phyloP scores from a whole-genome alignment of 169 alveolate genomes.

The Cryptosporidium ubiquitum region DNA sequence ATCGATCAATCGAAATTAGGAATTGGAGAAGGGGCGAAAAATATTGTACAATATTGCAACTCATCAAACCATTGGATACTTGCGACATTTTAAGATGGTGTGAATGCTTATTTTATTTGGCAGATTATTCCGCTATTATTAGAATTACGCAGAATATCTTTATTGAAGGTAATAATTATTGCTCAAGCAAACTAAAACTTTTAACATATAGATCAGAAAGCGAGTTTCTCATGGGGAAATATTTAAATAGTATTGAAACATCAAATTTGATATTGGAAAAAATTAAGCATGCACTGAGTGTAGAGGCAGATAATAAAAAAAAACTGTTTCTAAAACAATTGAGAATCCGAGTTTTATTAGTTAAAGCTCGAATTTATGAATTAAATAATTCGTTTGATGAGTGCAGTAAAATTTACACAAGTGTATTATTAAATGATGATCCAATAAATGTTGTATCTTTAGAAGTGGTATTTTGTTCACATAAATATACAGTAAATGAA shows the following conservation, averaged over 20 bases:
- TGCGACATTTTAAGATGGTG: slow-evolving; percentile 47
- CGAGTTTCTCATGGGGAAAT: slow-evolving; percentile 36
- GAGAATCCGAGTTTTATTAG: background rate
- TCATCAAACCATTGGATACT: slow-evolving; percentile 1
- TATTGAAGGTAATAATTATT: background rate
- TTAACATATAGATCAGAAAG: slow-evolving; percentile 46
- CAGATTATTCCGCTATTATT: slow-evolving; percentile 59
- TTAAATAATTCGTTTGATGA: slow-evolving; percentile 35
- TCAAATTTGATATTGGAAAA: background rate
- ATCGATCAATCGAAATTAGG: slow-evolving; percentile 56
- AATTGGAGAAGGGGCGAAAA: slow-evolving; percentile 70
- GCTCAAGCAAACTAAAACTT: background rate
- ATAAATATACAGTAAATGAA: background rate
- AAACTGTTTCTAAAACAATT: slow-evolving; percentile 8
- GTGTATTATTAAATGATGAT: slow-evolving; percentile 35
- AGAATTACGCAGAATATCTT: slow-evolving; percentile 6
- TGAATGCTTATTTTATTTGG: slow-evolving; percentile 19
- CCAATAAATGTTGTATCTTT: slow-evolving; percentile 28
- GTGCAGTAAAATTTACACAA: background rate
- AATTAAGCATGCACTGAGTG: background rate
- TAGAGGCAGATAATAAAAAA: background rate
- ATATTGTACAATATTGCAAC: slow-evolving; percentile 46
- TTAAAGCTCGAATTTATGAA: slow-evolving; percentile 62
- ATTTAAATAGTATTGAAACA: slow-evolving; percentile 41
- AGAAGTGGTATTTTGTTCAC: slow-evolving; percentile 33